These are phyloP conservation scores for Austroboletus niveus DNA, from an alignment of 1,284 basidiomycete species.

Conservation along the genomic window DNA sequence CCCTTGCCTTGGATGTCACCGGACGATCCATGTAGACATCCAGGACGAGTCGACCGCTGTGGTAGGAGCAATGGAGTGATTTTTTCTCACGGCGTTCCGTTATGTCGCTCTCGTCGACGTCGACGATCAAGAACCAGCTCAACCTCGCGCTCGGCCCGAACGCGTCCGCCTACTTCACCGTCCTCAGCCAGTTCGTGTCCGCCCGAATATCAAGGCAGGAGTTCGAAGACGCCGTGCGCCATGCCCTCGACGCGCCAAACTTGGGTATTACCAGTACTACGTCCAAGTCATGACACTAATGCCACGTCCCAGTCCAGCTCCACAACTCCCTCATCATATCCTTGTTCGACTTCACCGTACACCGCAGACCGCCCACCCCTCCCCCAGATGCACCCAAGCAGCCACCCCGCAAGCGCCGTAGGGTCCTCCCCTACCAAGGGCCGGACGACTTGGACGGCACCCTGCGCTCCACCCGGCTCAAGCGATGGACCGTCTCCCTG, in stretches of 20 bases:
- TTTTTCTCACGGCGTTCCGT: slow-evolving; percentile 21
- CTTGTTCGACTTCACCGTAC: slow-evolving; percentile 72
- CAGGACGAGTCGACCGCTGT: slow-evolving; percentile 4
- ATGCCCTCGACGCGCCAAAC: slow-evolving; percentile 58
- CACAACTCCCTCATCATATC: slow-evolving; percentile 82
- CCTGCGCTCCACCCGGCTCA: slow-evolving; percentile 63
- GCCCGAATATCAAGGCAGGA: slow-evolving; percentile 69
- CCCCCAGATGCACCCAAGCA: slow-evolving; percentile 58
- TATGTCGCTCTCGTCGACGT: slow-evolving; percentile 76
- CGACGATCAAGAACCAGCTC: slow-evolving; percentile 69
- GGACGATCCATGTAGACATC: slow-evolving; percentile 45
- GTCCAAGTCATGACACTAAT: too few species aligned
- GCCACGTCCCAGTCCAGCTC: slow-evolving; percentile 53
- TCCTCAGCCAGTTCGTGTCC: slow-evolving; percentile 62
- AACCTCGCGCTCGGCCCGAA: slow-evolving; percentile 58
- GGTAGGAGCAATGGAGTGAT: neutral
- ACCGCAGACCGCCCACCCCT: slow-evolving; percentile 62
- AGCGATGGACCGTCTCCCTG: slow-evolving; percentile 69
- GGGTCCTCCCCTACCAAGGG: slow-evolving; percentile 69
- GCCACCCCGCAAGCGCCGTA: slow-evolving; percentile 68
- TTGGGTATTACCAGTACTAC: slow-evolving; percentile 41
- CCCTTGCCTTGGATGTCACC: slow-evolving; percentile 59
- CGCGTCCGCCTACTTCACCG: slow-evolving; percentile 59
- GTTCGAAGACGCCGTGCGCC: slow-evolving; percentile 69
- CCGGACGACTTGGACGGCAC: slow-evolving; percentile 51